Base-by-base conservation (phyloP, 129 eudicot genomes). In the Flaveria brownii region DNA sequence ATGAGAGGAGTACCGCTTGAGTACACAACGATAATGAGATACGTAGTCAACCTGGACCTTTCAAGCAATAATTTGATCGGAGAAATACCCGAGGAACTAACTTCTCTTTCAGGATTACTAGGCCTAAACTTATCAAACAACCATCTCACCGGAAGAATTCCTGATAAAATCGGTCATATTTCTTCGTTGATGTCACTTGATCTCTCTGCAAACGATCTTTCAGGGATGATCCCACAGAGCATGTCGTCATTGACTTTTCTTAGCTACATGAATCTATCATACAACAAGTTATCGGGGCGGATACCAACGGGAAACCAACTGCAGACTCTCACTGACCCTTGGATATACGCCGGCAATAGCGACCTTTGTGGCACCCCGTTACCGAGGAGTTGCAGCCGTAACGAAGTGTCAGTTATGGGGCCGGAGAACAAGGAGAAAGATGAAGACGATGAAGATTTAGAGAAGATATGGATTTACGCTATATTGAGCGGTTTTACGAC, bases 331-430 rank as follows among this genome's bases (percentile, higher is more conserved):
- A 36, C 62, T n/a, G 88, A 81, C n/a, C 63, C 78, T 1, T 78
- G 77, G 13, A 47, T 74, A n/a, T 85, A 82, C 75, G 84, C 69
- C 25, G 84, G 85, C 0, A 81, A 81, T 26, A 36, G 64, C 3
- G 57, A 50, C n/a, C 88, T 85, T 33, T 85, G 88, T 60, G 88
- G 86, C 51, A 70, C 60, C 54, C 80, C 88, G 1, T 54, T 85
- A 49, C 77, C 77, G 11, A 77, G n/a, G 20, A 76, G 63, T 23
- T 82, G 85, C 73, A 46, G 18, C 9, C 9, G 73, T 54, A 56
- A 56, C 41, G 36, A 74, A 28, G 50, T 54, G 22, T 22, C 9
- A 17, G 15, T 47, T 10, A 63, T 30, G 2, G 52, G 52, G 25
- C 33, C 67, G 17, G 67, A 23, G 61, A 66, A 66, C 22, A 3